phyloP scores from a whole-genome alignment of 192 early-diverging fungal species.

The Polychytrium aggregatum region DNA sequence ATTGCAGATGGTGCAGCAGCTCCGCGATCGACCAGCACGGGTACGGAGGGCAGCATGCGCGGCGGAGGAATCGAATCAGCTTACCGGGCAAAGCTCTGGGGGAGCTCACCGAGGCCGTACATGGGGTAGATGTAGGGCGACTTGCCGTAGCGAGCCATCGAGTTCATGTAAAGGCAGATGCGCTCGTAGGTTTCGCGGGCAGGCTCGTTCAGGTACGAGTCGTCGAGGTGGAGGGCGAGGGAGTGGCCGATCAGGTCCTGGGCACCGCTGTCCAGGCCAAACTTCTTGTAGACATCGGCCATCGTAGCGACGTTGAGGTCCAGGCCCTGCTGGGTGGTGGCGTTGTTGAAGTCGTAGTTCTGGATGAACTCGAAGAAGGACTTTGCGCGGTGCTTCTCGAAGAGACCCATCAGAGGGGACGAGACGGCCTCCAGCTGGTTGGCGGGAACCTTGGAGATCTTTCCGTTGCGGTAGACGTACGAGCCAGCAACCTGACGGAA shows the following conservation, averaged over 20 bases:
- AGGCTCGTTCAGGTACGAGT: constrained; percentile 49
- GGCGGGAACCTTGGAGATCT: constrained; percentile 91
- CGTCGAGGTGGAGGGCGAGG: constrained; percentile 91
- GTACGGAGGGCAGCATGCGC: too few relatives aligned
- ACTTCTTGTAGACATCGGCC: constrained; percentile 77
- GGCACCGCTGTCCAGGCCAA: constrained; percentile 84
- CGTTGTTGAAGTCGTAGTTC: constrained; percentile 74
- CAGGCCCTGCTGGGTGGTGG: constrained; percentile 66
- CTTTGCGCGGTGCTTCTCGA: constrained; percentile 88
- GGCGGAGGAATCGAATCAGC: too few relatives aligned
- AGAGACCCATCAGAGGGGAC: constrained; percentile 78
- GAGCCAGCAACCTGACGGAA: constrained; percentile 93
- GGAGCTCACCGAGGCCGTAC: constrained; percentile 95
- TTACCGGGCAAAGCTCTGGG: constrained; percentile 88
- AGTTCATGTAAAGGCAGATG: constrained; percentile 85
- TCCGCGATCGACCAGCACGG: too few relatives aligned
- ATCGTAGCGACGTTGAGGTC: constrained; percentile 68
- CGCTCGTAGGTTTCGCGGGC: constrained; percentile 82
- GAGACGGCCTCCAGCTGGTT: constrained; percentile 76
- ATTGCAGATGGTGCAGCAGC: constrained; percentile 1
- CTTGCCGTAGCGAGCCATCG: constrained; percentile 85
- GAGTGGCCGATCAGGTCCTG: constrained; percentile 98
- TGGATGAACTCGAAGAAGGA: constrained; percentile 96
- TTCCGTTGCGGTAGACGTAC: constrained; percentile 80
- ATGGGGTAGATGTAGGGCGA: constrained; percentile 98